Conservation (phyloP, 1,284 basidiomycete species). For the Tremellales sp. region DNA sequence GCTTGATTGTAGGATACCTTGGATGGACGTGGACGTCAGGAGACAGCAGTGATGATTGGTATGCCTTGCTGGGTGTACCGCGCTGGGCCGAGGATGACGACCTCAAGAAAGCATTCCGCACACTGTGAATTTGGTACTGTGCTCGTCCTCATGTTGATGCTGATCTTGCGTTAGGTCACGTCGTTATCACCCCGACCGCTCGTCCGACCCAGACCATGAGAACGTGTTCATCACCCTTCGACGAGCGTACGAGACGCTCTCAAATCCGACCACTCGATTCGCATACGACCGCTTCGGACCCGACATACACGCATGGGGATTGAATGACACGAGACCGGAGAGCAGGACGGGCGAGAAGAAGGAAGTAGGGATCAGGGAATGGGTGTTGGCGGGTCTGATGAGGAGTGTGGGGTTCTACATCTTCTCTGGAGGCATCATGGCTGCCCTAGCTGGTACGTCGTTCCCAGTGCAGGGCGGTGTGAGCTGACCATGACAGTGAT, state of each 20-base stretch:
- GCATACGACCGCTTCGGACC: constrained; percentile 62
- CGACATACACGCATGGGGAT: constrained; percentile 49
- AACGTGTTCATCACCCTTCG: constrained; percentile 63
- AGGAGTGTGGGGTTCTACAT: constrained; percentile 69
- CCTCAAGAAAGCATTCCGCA: constrained; percentile 67
- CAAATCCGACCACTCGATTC: constrained; percentile 71
- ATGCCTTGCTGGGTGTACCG: constrained; percentile 64
- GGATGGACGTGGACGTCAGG: constrained; percentile 64
- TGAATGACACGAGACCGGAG: constrained; percentile 39
- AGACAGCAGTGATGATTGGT: constrained; percentile 65
- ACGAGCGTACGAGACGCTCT: constrained; percentile 73
- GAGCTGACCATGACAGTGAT: constrained; percentile 56
- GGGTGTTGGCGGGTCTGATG: constrained; percentile 63
- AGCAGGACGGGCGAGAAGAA: constrained; percentile 35
- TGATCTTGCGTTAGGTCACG: constrained; percentile 51
- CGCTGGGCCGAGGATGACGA: constrained; percentile 61
- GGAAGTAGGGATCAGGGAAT: constrained; percentile 52
- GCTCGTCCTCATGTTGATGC: not conserved
- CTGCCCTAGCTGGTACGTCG: constrained; percentile 49
- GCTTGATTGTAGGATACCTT: constrained; percentile 60
- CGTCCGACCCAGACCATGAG: constrained; percentile 53
- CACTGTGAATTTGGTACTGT: constrained; percentile 50
- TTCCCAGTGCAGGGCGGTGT: not conserved
- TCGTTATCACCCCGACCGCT: constrained; percentile 71
- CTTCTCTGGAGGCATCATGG: constrained; percentile 58